Conservation (phyloP, 1,139 yeast genomes). For the Insectozyma bohioensis region DNA sequence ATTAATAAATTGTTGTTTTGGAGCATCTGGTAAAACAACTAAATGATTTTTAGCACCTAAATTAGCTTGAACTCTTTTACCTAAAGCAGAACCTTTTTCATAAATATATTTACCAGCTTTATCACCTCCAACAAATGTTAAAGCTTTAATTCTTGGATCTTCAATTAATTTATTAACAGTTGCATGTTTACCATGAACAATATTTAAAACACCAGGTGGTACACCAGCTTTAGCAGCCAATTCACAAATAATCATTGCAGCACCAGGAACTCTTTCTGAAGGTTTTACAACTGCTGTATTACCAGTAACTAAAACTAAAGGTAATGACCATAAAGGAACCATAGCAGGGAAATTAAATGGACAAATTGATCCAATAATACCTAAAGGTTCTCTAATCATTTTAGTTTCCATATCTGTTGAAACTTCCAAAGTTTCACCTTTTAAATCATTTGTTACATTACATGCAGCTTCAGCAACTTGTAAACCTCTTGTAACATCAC, state of each 20-base stretch:
- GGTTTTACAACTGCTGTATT: constrained; percentile 78
- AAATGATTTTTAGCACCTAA: constrained; percentile 80
- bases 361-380: constrained; percentile 69
- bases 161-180: constrained; percentile 74
- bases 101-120: constrained; percentile 75
- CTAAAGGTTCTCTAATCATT: constrained; percentile 65
- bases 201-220: constrained; percentile 73
- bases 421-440: constrained; percentile 68
- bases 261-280: constrained; percentile 78
- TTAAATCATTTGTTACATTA: constrained; percentile 61
- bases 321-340: constrained; percentile 85
- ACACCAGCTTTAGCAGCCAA: constrained; percentile 75
- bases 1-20: constrained; percentile 62
- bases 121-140: constrained; percentile 78
- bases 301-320: constrained; percentile 74
- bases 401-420: constrained; percentile 78
- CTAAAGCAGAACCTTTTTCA: constrained; percentile 64
- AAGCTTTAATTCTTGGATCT: constrained; percentile 76
- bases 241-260: constrained; percentile 75
- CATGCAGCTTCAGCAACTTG: constrained; percentile 79
- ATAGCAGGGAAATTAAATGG: constrained; percentile 85
- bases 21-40: constrained; percentile 72
- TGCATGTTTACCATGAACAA: constrained; percentile 75
- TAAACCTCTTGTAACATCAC: constrained; percentile 77
- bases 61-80: constrained; percentile 77